phyloP scores from a whole-genome alignment of 176 grass and related monocot species.

The Neostapfia colusana region DNA sequence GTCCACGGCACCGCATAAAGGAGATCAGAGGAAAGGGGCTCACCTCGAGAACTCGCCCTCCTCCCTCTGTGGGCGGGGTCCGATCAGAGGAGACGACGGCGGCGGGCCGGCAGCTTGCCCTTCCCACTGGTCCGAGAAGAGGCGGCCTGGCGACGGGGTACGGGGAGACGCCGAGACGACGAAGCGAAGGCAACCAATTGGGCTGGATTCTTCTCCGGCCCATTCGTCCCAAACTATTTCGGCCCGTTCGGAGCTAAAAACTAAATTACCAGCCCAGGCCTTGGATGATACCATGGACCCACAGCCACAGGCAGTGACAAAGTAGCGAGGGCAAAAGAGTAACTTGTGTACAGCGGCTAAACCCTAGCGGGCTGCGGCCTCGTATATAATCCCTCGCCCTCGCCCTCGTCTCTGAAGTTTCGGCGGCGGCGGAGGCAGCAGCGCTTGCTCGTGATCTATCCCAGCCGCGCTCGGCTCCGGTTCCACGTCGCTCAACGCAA shows the following conservation, averaged over 20 bases:
- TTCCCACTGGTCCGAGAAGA: constrained; percentile 8
- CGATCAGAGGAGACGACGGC: constrained; percentile 32
- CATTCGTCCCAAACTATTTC: neutral
- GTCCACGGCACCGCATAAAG: neutral
- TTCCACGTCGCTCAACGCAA: constrained; percentile 15
- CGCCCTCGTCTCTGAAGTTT: neutral
- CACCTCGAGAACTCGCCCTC: neutral
- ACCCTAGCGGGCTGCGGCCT: constrained; percentile 28
- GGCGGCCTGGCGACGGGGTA: too few species aligned
- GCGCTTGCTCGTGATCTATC: constrained; percentile 8
- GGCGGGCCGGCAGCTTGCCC: neutral
- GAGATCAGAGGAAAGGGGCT: neutral
- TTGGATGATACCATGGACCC: accelerated
- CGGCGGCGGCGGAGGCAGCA: constrained; percentile 32
- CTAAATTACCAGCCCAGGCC: neutral
- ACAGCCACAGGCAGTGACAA: neutral
- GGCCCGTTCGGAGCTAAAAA: neutral
- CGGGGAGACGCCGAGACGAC: neutral
- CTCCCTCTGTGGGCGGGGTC: neutral
- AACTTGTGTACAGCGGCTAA: constrained; percentile 6
- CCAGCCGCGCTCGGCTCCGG: neutral
- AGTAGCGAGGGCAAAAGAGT: neutral
- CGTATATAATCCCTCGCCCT: constrained; percentile 23
- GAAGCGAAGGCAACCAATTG: neutral
- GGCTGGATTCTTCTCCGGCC: constrained; percentile 1